Evolutionary conservation across 208 protist genomes (phyloP), one percentile per base, ranked within the genome.

Genomic region (Herpetomonas samuelpessoai): DNA sequence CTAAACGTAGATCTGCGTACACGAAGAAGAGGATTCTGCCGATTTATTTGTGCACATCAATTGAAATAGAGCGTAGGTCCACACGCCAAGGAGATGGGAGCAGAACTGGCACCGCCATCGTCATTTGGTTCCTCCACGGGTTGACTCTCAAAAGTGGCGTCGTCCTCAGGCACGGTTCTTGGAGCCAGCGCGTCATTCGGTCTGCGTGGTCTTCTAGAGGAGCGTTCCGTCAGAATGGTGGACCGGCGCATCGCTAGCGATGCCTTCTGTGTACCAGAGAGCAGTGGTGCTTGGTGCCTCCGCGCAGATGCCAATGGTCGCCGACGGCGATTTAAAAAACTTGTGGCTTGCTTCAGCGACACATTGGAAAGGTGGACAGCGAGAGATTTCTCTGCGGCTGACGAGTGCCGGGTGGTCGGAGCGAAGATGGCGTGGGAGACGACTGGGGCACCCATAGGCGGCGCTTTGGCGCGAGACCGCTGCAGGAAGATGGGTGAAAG

Each of bases 41-140:
- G n/a, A n/a, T n/a, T n/a, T n/a, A n/a, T n/a, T n/a, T n/a, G n/a
- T n/a, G n/a, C 25, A 30, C 24, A 48, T 46, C 71, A 74, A 10
- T 68, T 69, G 51, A 92, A 83, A 46, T 75, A 81, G 0, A 88
- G 57, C 0, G 85, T 92, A 22, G 85, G 81, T 39, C 85, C 85
- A 45, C 76, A 86, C 9, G 86, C 71, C 9, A 92, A 60, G 27
- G 70, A 41, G 30, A 92, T 89, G 29, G 71, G 75, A 22, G 71
- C 77, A 1, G 58, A 64, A 25, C 68, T 55, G 4, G 50, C 14
- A 7, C 6, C 2, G 39, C 24, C 7, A 52, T 41, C 50, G 67
- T 31, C 28, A 7, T 24, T n/a, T n/a, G 49, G 7, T 7, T 10
- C 46, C 7, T n/a, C 10, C 22, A 22, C 18, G 24, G 18, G 19